Evolutionary conservation across 768 basidiomycete genomes (phyloP).

Genomic region (Chalciporus piperatus): DNA sequence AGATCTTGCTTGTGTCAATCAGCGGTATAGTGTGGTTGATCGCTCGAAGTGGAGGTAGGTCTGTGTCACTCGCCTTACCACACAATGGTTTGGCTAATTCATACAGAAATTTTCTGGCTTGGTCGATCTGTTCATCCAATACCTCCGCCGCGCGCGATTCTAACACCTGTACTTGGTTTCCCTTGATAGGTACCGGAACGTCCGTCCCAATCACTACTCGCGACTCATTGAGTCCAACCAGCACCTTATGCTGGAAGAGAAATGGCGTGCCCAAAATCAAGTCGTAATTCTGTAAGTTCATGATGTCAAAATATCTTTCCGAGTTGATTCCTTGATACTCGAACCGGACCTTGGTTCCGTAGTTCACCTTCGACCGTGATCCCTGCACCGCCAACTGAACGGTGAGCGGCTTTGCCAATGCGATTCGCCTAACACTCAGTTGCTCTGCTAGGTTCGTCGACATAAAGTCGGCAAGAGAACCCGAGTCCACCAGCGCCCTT

Average conservation of each 20-base stretch:
- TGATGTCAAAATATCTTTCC: no score
- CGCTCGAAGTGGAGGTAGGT: background rate
- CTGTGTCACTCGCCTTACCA: background rate
- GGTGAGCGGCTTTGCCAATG: constrained; percentile 24
- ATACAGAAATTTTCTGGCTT: background rate
- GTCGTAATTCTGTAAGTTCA: background rate
- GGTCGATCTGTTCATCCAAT: background rate
- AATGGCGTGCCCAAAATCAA: background rate
- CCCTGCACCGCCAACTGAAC: constrained; percentile 32
- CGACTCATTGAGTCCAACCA: background rate
- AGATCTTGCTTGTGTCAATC: background rate
- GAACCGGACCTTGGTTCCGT: background rate
- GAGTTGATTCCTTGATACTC: background rate
- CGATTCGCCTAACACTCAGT: constrained; percentile 6
- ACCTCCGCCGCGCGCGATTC: background rate
- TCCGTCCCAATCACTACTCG: background rate
- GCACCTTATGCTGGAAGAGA: background rate
- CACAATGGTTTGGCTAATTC: background rate
- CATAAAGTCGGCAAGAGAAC: constrained; percentile 31
- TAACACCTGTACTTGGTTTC: background rate
- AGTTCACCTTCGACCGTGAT: constrained; percentile 17
- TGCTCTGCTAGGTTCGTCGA: constrained; percentile 30
- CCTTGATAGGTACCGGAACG: background rate
- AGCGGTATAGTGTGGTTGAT: constrained; percentile 3
- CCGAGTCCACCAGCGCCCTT: constrained; percentile 20